Conservation (phyloP, 1,284 basidiomycete genomes). For the Laetiporus sulphureus region DNA sequence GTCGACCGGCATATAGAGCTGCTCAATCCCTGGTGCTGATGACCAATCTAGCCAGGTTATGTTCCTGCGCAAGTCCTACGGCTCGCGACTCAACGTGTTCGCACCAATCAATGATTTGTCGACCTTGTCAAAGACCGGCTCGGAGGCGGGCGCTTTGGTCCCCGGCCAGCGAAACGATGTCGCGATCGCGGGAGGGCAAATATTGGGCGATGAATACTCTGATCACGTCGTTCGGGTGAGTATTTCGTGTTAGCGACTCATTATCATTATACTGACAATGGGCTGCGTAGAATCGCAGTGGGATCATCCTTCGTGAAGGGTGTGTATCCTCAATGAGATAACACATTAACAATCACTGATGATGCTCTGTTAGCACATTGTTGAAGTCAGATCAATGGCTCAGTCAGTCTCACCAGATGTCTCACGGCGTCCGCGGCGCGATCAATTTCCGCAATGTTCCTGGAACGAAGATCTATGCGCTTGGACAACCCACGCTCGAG, state of each 20-base stretch:
- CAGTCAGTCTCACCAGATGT: slow-evolving; percentile 57
- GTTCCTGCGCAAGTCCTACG: slow-evolving; percentile 74
- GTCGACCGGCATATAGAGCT: slow-evolving; percentile 21
- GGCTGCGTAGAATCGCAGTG: slow-evolving; percentile 68
- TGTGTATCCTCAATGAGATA: slow-evolving; percentile 26
- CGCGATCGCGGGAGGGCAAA: slow-evolving; percentile 75
- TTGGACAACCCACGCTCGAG: slow-evolving; percentile 89
- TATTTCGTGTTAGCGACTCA: not conserved
- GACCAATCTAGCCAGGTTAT: slow-evolving; percentile 62
- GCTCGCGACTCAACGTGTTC: slow-evolving; percentile 80
- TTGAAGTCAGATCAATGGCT: slow-evolving; percentile 92
- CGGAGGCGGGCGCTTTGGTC: slow-evolving; percentile 46
- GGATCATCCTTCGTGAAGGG: slow-evolving; percentile 89
- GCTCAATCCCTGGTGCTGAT: not conserved
- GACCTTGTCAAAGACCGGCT: slow-evolving; percentile 60
- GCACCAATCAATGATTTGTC: slow-evolving; percentile 86
- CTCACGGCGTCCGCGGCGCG: slow-evolving; percentile 78
- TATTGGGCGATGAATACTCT: slow-evolving; percentile 91
- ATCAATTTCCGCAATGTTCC: slow-evolving; percentile 92
- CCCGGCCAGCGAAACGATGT: slow-evolving; percentile 70
- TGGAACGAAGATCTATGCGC: slow-evolving; percentile 81
- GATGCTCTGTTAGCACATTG: slow-evolving; percentile 51
- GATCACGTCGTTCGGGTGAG: slow-evolving; percentile 84
- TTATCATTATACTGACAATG: not conserved
- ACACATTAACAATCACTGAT: slow-evolving; percentile 1